Evolutionary conservation across 805 yeast genomes (phyloP).

Genomic region (Alloascoidea africana): DNA sequence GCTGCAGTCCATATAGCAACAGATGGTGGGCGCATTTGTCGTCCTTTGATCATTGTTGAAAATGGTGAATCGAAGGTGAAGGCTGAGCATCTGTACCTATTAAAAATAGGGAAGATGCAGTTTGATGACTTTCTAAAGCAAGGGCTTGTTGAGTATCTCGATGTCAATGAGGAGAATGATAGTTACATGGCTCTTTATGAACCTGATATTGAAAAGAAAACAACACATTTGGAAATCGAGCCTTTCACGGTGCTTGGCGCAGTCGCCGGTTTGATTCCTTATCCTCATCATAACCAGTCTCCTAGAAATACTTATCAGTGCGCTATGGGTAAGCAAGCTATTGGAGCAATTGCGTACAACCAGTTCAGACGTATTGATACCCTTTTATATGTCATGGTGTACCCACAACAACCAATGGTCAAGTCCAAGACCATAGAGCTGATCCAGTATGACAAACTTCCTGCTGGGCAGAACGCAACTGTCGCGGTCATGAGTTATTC

Average conservation of each 20-base stretch:
- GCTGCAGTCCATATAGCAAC: constrained; percentile 94
- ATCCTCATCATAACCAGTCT: constrained; percentile 86
- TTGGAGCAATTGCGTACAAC: constrained; percentile 96
- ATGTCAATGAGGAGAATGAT: constrained; percentile 95
- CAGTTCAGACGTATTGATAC: constrained; percentile 95
- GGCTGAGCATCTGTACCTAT: constrained; percentile 47
- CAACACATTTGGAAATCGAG: constrained; percentile 90
- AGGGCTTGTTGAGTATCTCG: constrained; percentile 89
- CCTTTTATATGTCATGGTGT: constrained; percentile 85
- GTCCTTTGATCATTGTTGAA: constrained; percentile 84
- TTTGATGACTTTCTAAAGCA: constrained; percentile 80
- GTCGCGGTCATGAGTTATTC: constrained; percentile 99
- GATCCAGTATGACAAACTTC: constrained; percentile 88
- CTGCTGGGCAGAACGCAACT: constrained; percentile 98
- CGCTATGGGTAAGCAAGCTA: constrained; percentile 99
- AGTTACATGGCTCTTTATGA: constrained; percentile 86
- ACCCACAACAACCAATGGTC: constrained; percentile 99
- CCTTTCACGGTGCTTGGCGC: constrained; percentile 90
- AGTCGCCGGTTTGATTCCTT: constrained; percentile 84
- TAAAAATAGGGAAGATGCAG: constrained; percentile 57
- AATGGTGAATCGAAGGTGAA: constrained; percentile 56
- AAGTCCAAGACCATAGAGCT: constrained; percentile 93
- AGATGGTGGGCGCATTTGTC: constrained; percentile 96
- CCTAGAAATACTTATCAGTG: constrained; percentile 89
- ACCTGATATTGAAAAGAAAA: constrained; percentile 32